Evolutionary conservation across 768 basidiomycete genomes (phyloP), one percentile per base, ranked within the genome.

Genomic region (Clavaria fumosa): DNA sequence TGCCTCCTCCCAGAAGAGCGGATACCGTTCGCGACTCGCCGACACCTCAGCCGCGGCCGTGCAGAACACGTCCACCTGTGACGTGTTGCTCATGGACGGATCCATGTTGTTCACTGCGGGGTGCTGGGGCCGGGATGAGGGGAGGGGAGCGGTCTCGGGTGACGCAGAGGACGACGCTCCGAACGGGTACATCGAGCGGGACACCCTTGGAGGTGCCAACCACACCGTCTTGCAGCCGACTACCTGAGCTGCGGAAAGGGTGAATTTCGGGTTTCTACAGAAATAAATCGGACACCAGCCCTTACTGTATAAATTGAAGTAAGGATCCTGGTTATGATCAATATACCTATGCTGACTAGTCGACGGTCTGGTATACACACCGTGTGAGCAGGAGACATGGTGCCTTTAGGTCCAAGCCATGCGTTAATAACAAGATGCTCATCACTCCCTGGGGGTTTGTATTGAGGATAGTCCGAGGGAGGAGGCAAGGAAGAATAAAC

Each of bases 291-390:
- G n/a, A n/a, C n/a, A n/a, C n/a, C n/a, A n/a, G n/a, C n/a, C n/a
- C 42, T 32, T 56, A 89, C 89, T 75, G 53, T 85, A 97, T 44
- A 80, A 68, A 53, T 99, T 99, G 60, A 72, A 85, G 57, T 78
- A 95, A 3, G 91, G 91, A 51, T 99, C 93, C 88, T 93, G 41
- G n/a, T n/a, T n/a, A n/a, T n/a, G n/a, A n/a, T n/a, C n/a, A n/a
- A n/a, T n/a, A n/a, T n/a, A n/a, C n/a, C n/a, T n/a, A n/a, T n/a
- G n/a, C n/a, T n/a, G n/a, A n/a, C n/a, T n/a, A n/a, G n/a, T n/a
- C n/a, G n/a, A n/a, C n/a, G n/a, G n/a, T n/a, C 31, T 34, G 37
- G 36, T 17, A 23, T 21, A 49, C 54, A 19, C 44, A 75, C 86
- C 41, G 78, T 88, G 57, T 99, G 95, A 0, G 93, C 86, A 2